Percentiles rank a stretch among this genome's conserved stretches.
These are phyloP conservation scores for Orbilia ellipsospora DNA, from an alignment of 2,329 filamentous ascomycete species.

Conservation along the genomic window DNA sequence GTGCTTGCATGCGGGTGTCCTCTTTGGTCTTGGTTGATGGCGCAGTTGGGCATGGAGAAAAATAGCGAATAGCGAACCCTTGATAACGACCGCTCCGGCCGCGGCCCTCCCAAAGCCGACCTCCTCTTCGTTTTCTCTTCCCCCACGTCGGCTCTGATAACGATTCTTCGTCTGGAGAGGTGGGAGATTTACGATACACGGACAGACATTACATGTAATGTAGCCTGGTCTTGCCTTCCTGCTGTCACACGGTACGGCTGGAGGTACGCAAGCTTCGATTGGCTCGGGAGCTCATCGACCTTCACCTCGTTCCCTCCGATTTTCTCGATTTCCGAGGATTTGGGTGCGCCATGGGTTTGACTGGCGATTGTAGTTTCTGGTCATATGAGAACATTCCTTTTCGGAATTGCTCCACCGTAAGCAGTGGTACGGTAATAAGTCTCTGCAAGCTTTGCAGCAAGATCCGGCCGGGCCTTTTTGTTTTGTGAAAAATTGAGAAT, in stretches of 20 bases:
- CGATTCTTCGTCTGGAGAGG: neutral
- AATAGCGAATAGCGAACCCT: neutral
- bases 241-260: conserved; percentile 9
- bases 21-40: neutral
- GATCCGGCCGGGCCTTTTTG: neutral
- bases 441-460: no score
- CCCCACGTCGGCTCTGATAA: conserved; percentile 26
- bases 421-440: neutral
- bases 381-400: conserved; percentile 43
- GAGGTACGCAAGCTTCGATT: conserved; percentile 32
- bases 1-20: neutral
- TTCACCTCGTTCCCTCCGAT: neutral
- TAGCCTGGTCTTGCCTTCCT: neutral
- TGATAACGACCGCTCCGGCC: conserved; percentile 23
- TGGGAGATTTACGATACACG: neutral
- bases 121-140: conserved; percentile 19
- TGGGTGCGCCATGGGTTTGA: neutral
- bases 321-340: neutral
- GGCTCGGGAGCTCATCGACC: conserved; percentile 26
- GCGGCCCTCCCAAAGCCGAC: no score
- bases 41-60: neutral
- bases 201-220: no score
- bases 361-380: conserved; percentile 1
- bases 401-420: conserved; percentile 18
- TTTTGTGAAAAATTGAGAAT: neutral